Percentiles rank a stretch among this genome's conserved stretches.
Conservation (phyloP, 129 eudicot genomes). For the Deinandra increscens region DNA sequence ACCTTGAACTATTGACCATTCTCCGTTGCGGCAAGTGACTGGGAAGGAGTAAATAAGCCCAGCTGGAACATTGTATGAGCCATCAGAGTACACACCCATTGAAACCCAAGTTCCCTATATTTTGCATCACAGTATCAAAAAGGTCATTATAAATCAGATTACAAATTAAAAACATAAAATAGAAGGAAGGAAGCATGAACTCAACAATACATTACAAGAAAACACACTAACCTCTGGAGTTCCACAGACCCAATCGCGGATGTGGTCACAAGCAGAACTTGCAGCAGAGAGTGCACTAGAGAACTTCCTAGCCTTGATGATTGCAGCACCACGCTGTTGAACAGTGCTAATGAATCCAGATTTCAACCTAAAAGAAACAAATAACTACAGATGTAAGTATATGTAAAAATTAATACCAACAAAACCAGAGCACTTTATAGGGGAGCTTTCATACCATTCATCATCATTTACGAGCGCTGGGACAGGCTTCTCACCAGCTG, state of each 20-base stretch:
- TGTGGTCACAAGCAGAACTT: constrained; percentile 98
- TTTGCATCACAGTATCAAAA: neutral
- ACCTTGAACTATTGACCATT: constrained; percentile 99
- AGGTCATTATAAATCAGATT: constrained; percentile 2
- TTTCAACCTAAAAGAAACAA: constrained; percentile 61
- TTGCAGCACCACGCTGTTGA: constrained; percentile 99
- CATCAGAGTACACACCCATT: constrained; percentile 99
- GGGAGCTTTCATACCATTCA: constrained; percentile 56
- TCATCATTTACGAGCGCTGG: constrained; percentile 80
- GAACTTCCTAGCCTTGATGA: constrained; percentile 97
- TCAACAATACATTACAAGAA: neutral
- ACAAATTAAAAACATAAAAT: neutral
- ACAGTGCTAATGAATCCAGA: constrained; percentile 85
- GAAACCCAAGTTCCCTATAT: constrained; percentile 95
- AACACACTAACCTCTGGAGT: constrained; percentile 79
- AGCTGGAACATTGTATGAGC: constrained; percentile 95
- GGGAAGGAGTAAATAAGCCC: constrained; percentile 99
- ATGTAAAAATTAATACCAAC: neutral
- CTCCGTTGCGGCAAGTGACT: constrained; percentile 87
- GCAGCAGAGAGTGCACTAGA: constrained; percentile 99
- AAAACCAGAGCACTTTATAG: neutral
- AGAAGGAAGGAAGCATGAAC: neutral
- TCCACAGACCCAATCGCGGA: constrained; percentile 98
- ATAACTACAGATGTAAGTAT: neutral
- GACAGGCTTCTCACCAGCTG: constrained; percentile 75